These are phyloP conservation scores for Rhypophila decipiens DNA, from an alignment of 495 filamentous ascomycete species.

Conservation along the genomic window DNA sequence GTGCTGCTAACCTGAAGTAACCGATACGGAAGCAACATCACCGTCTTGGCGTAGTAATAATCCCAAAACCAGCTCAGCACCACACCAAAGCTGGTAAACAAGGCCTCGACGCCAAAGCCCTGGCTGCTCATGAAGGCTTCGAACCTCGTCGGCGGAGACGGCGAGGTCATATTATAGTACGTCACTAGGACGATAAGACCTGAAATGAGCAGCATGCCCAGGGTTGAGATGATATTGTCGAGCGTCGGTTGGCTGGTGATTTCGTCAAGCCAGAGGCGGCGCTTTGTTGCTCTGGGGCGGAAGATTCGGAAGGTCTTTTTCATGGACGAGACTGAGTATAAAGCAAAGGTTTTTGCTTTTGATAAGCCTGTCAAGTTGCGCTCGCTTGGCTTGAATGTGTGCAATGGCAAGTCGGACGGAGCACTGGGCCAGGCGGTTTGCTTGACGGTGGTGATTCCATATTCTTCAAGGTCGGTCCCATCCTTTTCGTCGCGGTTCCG, in stretches of 20 bases:
- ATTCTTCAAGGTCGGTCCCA: background rate
- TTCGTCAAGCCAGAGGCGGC: background rate
- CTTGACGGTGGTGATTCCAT: too few relatives aligned
- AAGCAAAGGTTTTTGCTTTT: background rate
- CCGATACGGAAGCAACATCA: too few relatives aligned
- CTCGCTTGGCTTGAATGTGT: background rate
- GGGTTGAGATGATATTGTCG: background rate
- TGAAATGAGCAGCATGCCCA: background rate
- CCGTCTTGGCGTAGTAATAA: constrained; percentile 1
- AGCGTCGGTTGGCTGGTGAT: background rate
- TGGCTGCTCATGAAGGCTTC: constrained; percentile 6
- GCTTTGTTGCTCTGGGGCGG: too few relatives aligned
- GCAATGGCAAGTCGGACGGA: background rate
- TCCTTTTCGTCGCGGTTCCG: too few relatives aligned
- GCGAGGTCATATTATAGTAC: constrained; percentile 2
- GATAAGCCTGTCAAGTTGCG: background rate
- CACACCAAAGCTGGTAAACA: constrained; percentile 7
- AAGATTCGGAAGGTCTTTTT: too few relatives aligned
- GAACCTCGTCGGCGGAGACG: background rate
- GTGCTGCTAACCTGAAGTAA: too few relatives aligned
- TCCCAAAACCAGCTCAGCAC: constrained; percentile 7
- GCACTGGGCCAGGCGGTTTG: too few relatives aligned
- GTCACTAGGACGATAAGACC: constrained; percentile 1
- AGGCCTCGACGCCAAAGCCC: constrained; percentile 1
- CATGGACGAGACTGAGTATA: too few relatives aligned